Conservation (phyloP, 192 early-diverging fungal species). For the Coemansia sp. region DNA sequence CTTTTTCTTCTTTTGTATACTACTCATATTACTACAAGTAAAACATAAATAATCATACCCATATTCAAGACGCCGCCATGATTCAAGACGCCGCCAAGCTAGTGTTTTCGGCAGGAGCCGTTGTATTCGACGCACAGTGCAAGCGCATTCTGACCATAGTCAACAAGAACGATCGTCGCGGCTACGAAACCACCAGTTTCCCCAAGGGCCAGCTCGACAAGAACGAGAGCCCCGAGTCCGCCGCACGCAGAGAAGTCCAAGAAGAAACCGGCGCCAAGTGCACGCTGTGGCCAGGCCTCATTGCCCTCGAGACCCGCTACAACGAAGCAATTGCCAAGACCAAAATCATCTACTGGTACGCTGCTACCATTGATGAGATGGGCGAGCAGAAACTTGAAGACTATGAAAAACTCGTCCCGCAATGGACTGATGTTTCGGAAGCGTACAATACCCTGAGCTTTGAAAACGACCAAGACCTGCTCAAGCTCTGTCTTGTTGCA, state of each 20-base stretch:
- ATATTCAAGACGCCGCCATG: conserved; percentile 5
- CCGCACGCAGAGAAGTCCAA: conserved; percentile 31
- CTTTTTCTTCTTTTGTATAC: neutral
- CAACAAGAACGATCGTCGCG: neutral
- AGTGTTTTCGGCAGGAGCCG: conserved; percentile 40
- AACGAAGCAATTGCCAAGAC: conserved; percentile 6
- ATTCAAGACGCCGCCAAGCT: conserved; percentile 15
- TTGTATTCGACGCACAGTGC: conserved; percentile 22
- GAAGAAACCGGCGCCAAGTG: conserved; percentile 40
- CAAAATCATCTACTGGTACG: conserved; percentile 47
- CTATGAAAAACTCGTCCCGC: conserved; percentile 11
- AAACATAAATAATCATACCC: neutral
- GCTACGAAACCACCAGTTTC: conserved; percentile 8
- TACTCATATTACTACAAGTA: neutral
- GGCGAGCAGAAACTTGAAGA: conserved; percentile 20
- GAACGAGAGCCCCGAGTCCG: conserved; percentile 17
- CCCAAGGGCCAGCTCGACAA: conserved; percentile 39
- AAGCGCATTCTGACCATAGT: conserved; percentile 18
- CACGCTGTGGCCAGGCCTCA: conserved; percentile 13
- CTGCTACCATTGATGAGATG: conserved; percentile 13
- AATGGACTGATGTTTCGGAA: conserved; percentile 19
- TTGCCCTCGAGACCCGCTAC: conserved; percentile 27
- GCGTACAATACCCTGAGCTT: conserved; percentile 7
- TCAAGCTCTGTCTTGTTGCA: conserved; percentile 5
- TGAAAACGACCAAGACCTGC: conserved; percentile 16